Base-by-base conservation (phyloP, 2,329 filamentous ascomycete species). In the Corynespora cassiicola region DNA sequence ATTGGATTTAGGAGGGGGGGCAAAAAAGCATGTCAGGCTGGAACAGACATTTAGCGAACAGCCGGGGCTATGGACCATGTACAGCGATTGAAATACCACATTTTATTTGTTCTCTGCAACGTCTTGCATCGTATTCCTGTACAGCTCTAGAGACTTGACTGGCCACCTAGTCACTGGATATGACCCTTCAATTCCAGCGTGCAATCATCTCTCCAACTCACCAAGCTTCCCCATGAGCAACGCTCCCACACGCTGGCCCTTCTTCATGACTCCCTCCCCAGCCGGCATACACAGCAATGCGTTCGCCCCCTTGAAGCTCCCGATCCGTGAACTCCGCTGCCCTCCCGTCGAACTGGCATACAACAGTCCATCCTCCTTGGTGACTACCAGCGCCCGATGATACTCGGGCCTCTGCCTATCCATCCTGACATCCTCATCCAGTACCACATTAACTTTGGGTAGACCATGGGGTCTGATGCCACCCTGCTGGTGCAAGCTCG, bases 241-340 rank as follows among this genome's bases (percentile, higher is more conserved):
- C 7, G 90, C 92, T 45, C 92, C 83, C 4, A 90, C 84, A 56
- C 76, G 82, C 35, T 80, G 71, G 0, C 90, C 90, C 62, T 87
- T 87, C 30, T 74, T 76, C 38, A 90, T 61, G n/a, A 75, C 75
- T 5, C 82, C 83, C 21, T 83, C 75, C 2, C 82, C 81, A 22
- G 78, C 75, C 0, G 87, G 87, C 70, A 95, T 72, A 55, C 86
- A 88, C 16, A 97, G 70, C 56, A 99, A 69, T 4, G 87, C 90
- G 74, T 99, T 99, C 3, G 94, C 92, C 14, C 87, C 85, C 45
- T 86, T 88, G 53, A 97, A 76, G 67, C 92, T 97, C 0, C 90
- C 90, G 2, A 99, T 90, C 46, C 84, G 81, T 11, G 88, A 95
- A 66, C 92, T 97, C 34, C 94, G 78, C 73, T 99, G 94, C 3